Evolutionary conservation across 73 alveolate genomes (phyloP).

Genomic region (Paramecium pentaurelia): DNA sequence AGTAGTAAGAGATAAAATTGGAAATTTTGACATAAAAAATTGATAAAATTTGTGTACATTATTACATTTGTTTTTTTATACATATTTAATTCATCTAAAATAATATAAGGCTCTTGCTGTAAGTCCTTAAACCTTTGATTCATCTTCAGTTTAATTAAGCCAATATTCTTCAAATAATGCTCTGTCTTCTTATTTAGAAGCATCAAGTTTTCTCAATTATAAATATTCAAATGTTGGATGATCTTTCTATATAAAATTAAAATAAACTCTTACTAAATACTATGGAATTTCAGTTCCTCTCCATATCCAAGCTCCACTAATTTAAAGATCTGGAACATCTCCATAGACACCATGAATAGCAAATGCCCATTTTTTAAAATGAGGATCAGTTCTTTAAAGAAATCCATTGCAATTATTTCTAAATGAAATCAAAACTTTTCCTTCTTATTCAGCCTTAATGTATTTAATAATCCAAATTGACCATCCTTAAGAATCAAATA

Average conservation of each 20-base stretch:
- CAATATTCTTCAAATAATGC: not conserved
- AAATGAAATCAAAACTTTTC: slow-evolving; percentile 70
- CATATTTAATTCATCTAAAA: not conserved
- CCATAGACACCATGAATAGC: slow-evolving; percentile 90
- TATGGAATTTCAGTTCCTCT: slow-evolving; percentile 87
- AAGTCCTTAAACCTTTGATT: slow-evolving; percentile 17
- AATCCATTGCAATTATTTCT: slow-evolving; percentile 87
- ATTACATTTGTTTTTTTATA: not conserved
- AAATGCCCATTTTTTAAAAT: slow-evolving; percentile 74
- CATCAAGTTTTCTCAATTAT: not conserved
- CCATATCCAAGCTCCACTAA: slow-evolving; percentile 83
- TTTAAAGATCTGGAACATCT: slow-evolving; percentile 84
- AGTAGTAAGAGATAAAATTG: not conserved
- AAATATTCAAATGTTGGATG: slow-evolving; percentile 1
- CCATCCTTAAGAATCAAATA: slow-evolving; percentile 77
- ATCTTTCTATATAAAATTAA: not conserved
- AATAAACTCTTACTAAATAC: not conserved
- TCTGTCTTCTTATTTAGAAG: not conserved
- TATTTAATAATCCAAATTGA: slow-evolving; percentile 86
- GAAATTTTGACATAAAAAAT: not conserved
- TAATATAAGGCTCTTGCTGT: not conserved
- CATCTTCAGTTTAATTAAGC: not conserved
- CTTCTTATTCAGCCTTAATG: slow-evolving; percentile 88
- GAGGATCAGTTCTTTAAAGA: slow-evolving; percentile 87
- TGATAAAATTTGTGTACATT: slow-evolving; percentile 12